Conservation (phyloP, 2,329 filamentous ascomycete genomes). For the Claviceps sorghi region DNA sequence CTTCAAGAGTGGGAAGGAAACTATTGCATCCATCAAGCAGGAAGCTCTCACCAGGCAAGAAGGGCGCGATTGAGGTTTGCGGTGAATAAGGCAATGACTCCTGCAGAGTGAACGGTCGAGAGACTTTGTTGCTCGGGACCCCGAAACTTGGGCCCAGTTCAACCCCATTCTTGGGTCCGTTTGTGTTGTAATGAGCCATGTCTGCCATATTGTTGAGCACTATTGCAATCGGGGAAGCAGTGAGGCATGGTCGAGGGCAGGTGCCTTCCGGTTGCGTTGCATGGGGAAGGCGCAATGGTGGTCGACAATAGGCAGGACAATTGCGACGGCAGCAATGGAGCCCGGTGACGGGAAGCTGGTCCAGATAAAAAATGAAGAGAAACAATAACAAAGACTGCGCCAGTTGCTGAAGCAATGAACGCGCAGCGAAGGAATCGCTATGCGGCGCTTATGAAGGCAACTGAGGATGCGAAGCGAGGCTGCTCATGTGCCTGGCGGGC, state of each 20-base stretch:
- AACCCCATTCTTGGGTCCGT: constrained; percentile 21
- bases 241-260: constrained; percentile 18
- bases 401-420: neutral
- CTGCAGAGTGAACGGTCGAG: constrained; percentile 46
- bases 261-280: constrained; percentile 14
- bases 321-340: neutral
- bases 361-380: neutral
- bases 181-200: constrained; percentile 17
- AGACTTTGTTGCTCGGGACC: constrained; percentile 13
- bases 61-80: constrained; percentile 65
- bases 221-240: constrained; percentile 13
- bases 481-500: neutral
- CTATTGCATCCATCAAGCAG: neutral
- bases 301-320: constrained; percentile 2
- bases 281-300: constrained; percentile 10
- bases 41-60: constrained; percentile 49
- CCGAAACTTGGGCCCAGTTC: constrained; percentile 12
- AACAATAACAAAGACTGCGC: neutral
- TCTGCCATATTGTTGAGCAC: constrained; percentile 17
- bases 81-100: constrained; percentile 74
- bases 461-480: neutral
- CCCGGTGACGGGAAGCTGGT: neutral
- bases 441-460: neutral
- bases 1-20: neutral
- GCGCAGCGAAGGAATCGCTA: neutral